Conservation (phyloP, 179 eudicot species). For the Vitellaria paradoxa region DNA sequence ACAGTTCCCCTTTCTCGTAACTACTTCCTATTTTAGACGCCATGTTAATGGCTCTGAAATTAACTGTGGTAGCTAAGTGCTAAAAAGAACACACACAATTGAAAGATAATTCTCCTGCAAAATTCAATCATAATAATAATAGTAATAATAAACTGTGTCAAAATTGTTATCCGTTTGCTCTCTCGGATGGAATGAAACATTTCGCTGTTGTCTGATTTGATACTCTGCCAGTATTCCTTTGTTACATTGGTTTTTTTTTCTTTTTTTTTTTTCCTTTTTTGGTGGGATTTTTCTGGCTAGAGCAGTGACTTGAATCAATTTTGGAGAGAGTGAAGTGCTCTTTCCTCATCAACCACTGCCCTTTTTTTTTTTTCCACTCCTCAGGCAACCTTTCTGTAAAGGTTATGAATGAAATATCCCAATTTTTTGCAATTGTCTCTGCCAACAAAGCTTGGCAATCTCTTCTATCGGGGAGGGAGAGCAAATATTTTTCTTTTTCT, state of each 20-base stretch:
- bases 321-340: not conserved
- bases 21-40: conserved; percentile 69
- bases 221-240: not conserved
- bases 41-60: conserved; percentile 12
- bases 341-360: not conserved
- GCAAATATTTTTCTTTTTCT: no score
- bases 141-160: not conserved
- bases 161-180: not conserved
- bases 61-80: not conserved
- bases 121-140: not conserved
- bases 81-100: not conserved
- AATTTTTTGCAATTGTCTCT: no score
- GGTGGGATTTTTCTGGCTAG: not conserved
- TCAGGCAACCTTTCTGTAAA: no score
- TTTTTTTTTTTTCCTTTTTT: not conserved
- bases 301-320: not conserved
- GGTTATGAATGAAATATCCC: no score
- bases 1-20: conserved; percentile 82
- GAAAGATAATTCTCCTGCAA: not conserved
- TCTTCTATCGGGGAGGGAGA: no score
- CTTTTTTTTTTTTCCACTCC: no score
- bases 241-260: not conserved
- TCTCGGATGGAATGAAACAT: not conserved
- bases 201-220: not conserved
- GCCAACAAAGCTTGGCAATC: no score